Evolutionary conservation across 1,139 yeast species (phyloP).

Genomic region (Pneumocystis canis): DNA sequence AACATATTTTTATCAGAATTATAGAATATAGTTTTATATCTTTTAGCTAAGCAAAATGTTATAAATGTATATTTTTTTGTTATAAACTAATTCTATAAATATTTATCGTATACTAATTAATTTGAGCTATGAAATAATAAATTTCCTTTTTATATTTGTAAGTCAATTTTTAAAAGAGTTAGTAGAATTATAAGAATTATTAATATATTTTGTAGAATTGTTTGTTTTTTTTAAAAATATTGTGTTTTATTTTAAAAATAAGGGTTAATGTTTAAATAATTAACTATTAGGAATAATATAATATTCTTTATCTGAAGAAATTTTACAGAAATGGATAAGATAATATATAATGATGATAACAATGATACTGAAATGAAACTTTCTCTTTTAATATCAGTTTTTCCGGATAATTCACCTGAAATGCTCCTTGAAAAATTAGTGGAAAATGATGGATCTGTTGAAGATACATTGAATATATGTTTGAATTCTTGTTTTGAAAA

Average conservation of each 20-base stretch:
- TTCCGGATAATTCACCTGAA: slow-evolving; percentile 20
- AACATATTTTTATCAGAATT: no score
- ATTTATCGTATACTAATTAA: background rate
- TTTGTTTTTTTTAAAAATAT: no score
- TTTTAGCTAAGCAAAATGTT: no score
- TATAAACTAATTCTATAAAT: no score
- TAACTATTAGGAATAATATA: background rate
- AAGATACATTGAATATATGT: slow-evolving; percentile 19
- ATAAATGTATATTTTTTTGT: background rate
- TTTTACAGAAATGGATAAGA: background rate
- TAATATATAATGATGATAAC: background rate
- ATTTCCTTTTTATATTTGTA: background rate
- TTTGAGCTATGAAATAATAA: background rate
- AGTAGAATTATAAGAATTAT: no score
- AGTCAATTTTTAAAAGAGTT: background rate
- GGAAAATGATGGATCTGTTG: slow-evolving; percentile 24
- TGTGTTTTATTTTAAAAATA: background rate
- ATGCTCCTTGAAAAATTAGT: slow-evolving; percentile 24
- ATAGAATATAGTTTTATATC: no score
- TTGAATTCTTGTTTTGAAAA: background rate
- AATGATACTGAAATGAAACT: slow-evolving; percentile 19
- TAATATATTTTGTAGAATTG: no score
- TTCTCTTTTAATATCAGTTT: slow-evolving; percentile 18
- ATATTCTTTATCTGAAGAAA: no score
- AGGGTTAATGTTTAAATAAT: background rate